These are phyloP conservation scores for Ophiostoma ulmi DNA, from an alignment of 2,329 filamentous ascomycete genomes.

Conservation along the genomic window DNA sequence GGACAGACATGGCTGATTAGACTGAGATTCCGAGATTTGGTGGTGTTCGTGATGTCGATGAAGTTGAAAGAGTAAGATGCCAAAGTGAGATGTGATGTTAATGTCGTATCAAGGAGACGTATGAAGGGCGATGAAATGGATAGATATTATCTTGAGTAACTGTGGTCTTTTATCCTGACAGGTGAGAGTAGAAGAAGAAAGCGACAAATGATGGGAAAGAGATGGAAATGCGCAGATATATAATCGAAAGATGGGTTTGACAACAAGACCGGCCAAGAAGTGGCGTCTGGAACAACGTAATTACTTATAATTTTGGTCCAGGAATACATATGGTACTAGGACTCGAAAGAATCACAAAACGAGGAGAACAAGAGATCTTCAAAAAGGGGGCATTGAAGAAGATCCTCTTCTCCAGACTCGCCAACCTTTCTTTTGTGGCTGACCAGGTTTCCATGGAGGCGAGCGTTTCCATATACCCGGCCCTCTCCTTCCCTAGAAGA, in stretches of 20 bases:
- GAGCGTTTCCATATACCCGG: constrained; percentile 10
- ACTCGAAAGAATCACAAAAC: background rate
- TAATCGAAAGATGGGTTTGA: background rate
- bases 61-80: background rate
- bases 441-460: background rate
- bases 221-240: background rate
- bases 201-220: background rate
- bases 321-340: constrained; percentile 1
- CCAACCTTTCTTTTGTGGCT: background rate
- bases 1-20: constrained; percentile 17
- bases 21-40: background rate
- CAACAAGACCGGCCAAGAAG: background rate
- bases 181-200: background rate
- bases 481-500: background rate
- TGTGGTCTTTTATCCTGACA: background rate
- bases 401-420: constrained; percentile 11
- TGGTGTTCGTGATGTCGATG: background rate
- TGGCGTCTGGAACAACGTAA: background rate
- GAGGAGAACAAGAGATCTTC: constrained; percentile 4
- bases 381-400: constrained; percentile 8
- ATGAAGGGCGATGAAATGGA: background rate
- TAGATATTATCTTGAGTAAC: background rate
- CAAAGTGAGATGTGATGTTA: background rate
- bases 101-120: background rate
- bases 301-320: constrained; percentile 18